Base-by-base conservation (phyloP, 2,329 filamentous ascomycete genomes). In the Xylaria sp. region DNA sequence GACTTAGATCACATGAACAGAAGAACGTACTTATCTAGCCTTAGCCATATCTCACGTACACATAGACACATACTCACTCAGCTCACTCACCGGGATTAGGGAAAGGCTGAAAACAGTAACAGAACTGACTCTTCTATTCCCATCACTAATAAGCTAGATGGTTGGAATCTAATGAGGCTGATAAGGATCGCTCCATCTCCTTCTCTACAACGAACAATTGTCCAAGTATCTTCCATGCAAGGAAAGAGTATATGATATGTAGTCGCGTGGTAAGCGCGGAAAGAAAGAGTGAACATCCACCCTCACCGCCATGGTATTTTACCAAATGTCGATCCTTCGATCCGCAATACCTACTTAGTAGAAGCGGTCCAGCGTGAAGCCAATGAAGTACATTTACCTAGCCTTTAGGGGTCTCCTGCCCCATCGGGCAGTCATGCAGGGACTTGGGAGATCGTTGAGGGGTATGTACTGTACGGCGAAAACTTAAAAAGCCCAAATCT, bases 401-500 rank as follows among this genome's bases (percentile, higher is more conserved):
- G 5, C 44, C n/a, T 40, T 50, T 25, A 16, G 13, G 58, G 61
- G 40, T 53, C 57, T 62, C 64, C 64, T 61, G 57, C 65, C 58
- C n/a, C 29, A 63, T 70, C 23, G 25, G 69, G 66, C 55, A 60
- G 40, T 51, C n/a, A 66, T 64, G 63, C 63, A 66, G 63, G 69
- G 40, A 61, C 66, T 59, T 62, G 65, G 64, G 64, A 67, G 50
- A 55, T 60, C 27, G 32, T 40, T 37, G 21, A 42, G 35, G 59
- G 59, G 29, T 57, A 61, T 51, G 35, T 8, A 13, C 9, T 40
- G 35, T 40, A 40, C 37, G 37, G 42, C 27, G 21, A 57, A 55
- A 68, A 54, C 13, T n/a, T n/a, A 23, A 57, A 40, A 57, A 25
- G n/a, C 12, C 12, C 12, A 27, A 57, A 58, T 42, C 25, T 68